Evolutionary conservation across 2,329 filamentous ascomycete genomes (phyloP).

Genomic region (Pyricularia grisea): DNA sequence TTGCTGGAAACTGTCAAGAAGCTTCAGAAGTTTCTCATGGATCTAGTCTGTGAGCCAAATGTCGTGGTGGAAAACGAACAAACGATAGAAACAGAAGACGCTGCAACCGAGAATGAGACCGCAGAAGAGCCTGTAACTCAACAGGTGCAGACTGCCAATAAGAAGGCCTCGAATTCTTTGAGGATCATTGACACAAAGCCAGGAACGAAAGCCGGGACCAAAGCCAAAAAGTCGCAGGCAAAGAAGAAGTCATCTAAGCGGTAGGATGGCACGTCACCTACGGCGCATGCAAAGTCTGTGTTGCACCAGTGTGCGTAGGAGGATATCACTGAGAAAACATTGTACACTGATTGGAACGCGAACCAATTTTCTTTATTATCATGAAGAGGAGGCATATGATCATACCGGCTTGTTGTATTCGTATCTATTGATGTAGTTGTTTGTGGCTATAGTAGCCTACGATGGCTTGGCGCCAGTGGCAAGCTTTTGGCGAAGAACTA

Average conservation of each 20-base stretch:
- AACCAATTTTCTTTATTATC: not conserved
- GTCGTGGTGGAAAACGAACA: not conserved
- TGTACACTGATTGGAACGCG: not conserved
- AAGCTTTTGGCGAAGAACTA: conserved; percentile 29
- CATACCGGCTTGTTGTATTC: not conserved
- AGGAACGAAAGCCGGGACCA: not conserved
- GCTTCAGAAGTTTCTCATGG: conserved; percentile 1
- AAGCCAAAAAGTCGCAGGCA: not conserved
- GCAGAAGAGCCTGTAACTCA: not conserved
- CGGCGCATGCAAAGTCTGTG: not conserved
- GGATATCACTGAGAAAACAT: not conserved
- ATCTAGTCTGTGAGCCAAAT: not conserved
- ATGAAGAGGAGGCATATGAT: not conserved
- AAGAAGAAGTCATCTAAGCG: not conserved
- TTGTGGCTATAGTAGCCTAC: not conserved
- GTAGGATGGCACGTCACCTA: not conserved
- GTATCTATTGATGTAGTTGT: not conserved
- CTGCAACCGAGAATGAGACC: not conserved
- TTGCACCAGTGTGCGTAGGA: not conserved
- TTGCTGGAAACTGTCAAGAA: not conserved
- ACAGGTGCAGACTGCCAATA: not conserved
- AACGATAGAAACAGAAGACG: not conserved
- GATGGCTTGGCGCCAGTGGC: conserved; percentile 9
- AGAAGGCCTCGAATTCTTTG: not conserved
- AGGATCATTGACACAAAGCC: not conserved